phyloP scores from a whole-genome alignment of 768 basidiomycete species.

The Boletus coccyginus region DNA sequence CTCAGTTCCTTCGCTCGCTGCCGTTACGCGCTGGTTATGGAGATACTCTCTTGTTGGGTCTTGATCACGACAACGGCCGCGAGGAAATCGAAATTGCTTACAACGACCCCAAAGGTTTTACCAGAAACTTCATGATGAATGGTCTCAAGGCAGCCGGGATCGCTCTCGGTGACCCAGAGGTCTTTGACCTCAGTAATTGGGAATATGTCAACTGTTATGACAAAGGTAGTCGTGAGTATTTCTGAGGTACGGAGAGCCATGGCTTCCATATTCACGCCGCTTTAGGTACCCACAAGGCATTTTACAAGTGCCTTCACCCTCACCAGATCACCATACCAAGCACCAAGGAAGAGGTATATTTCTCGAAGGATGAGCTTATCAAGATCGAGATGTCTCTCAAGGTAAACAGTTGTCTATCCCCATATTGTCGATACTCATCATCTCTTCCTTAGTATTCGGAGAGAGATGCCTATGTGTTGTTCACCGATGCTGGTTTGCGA shows the following conservation, averaged over 20 bases:
- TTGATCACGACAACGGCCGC: conserved; percentile 79
- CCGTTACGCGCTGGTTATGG: conserved; percentile 72
- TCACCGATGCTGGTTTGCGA: conserved; percentile 72
- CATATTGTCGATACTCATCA: not conserved
- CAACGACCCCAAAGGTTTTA: conserved; percentile 75
- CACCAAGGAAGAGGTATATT: conserved; percentile 42
- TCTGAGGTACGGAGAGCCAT: not conserved
- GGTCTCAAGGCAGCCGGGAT: conserved; percentile 69
- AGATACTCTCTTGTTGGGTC: conserved; percentile 86
- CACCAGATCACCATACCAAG: conserved; percentile 58
- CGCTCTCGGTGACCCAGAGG: conserved; percentile 59
- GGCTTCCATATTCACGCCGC: not conserved
- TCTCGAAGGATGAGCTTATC: conserved; percentile 72
- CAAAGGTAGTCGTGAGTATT: conserved; percentile 44
- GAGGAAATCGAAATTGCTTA: conserved; percentile 81
- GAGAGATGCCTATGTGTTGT: conserved; percentile 63
- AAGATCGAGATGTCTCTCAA: conserved; percentile 89
- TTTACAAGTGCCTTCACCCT: conserved; percentile 61
- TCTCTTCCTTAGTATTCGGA: conserved; percentile 66
- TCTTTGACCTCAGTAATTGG: conserved; percentile 72
- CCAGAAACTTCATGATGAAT: conserved; percentile 81
- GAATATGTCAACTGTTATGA: conserved; percentile 66
- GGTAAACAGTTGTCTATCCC: conserved; percentile 41
- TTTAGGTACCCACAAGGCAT: conserved; percentile 81
- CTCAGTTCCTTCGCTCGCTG: conserved; percentile 70